Base-by-base conservation (phyloP, 352 stramenopile species). In the Peronospora farinosa region DNA sequence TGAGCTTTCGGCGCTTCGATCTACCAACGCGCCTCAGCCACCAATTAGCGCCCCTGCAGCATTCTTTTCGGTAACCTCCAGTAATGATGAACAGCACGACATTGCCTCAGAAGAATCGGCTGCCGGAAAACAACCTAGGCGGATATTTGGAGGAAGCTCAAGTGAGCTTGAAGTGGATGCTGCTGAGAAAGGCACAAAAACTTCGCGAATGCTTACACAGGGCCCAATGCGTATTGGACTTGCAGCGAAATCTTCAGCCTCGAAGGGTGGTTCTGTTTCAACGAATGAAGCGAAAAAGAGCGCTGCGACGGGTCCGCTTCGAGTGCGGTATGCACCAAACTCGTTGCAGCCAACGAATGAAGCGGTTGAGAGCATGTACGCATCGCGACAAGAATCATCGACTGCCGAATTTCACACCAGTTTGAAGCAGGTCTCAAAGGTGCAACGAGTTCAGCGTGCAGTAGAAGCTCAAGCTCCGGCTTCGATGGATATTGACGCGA, bases 201-300 rank as follows among this genome's bases (percentile, higher is more conserved):
- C 51, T 19, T 63, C 57, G 3, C 62, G 72, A 25, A 60, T 83
- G 37, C 51, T 80, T 40, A 69, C 72, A 13, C 57, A 72, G 50
- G 57, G 67, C 7, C 60, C 72, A 8, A 55, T 69, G 41, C 69
- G 72, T 32, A 53, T 83, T 13, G 72, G 68, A 16, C 21, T 68
- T 57, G 65, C 60, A 40, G 28, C 48, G 2, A 78, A 73, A 28
- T n/a, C 52, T 7, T 54, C 52, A 7, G 30, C 23, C 5, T 48
- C 40, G 2, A 58, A 78, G 16, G 63, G 74, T 11, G 44, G 7
- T 27, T 31, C 30, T 9, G 35, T 16, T 16, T 48, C 23, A 2
- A n/a, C 30, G 17, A 61, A 46, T n/a, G 63, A 76, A 7, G 57
- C 40, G 17, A 63, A 60, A 37, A 71, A 51, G 5, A 51, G 23